Evolutionary conservation across 768 basidiomycete species (phyloP).

Genomic region (Boletus insuetus): DNA sequence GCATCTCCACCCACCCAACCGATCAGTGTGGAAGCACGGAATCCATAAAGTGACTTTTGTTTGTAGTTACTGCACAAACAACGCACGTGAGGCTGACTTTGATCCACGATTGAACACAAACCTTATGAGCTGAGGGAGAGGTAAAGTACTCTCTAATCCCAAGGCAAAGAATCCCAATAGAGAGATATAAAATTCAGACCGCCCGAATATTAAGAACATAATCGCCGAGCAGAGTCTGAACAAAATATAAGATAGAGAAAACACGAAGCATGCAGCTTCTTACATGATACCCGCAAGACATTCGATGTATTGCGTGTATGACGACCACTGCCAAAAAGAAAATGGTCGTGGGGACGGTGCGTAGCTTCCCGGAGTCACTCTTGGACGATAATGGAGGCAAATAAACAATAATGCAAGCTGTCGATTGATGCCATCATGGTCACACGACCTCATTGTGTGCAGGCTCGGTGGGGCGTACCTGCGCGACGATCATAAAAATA

Average conservation of each 20-base stretch:
- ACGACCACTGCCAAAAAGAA: conserved; percentile 84
- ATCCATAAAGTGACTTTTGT: conserved; percentile 78
- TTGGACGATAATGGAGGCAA: conserved; percentile 70
- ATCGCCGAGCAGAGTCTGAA: conserved; percentile 65
- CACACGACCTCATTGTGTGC: conserved; percentile 14
- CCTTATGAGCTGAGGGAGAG: conserved; percentile 83
- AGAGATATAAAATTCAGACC: conserved; percentile 55
- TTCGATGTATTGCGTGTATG: conserved; percentile 76
- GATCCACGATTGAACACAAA: conserved; percentile 23
- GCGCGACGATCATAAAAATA: conserved; percentile 79
- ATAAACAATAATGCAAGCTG: conserved; percentile 80
- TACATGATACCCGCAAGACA: conserved; percentile 80
- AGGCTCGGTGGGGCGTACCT: conserved; percentile 44
- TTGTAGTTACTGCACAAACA: conserved; percentile 62
- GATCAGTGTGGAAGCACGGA: conserved; percentile 75
- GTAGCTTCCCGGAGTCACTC: conserved; percentile 54
- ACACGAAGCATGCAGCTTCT: conserved; percentile 8
- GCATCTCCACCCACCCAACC: conserved; percentile 84
- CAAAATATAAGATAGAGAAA: conserved; percentile 5
- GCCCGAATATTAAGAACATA: conserved; percentile 69
- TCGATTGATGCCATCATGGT: conserved; percentile 17
- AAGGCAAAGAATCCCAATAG: conserved; percentile 74
- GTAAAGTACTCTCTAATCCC: conserved; percentile 83
- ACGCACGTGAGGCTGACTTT: conserved; percentile 18
- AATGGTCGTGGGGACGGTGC: conserved; percentile 62